phyloP scores from a whole-genome alignment of 176 grass and related monocot species.

The Microstegium vimineum region DNA sequence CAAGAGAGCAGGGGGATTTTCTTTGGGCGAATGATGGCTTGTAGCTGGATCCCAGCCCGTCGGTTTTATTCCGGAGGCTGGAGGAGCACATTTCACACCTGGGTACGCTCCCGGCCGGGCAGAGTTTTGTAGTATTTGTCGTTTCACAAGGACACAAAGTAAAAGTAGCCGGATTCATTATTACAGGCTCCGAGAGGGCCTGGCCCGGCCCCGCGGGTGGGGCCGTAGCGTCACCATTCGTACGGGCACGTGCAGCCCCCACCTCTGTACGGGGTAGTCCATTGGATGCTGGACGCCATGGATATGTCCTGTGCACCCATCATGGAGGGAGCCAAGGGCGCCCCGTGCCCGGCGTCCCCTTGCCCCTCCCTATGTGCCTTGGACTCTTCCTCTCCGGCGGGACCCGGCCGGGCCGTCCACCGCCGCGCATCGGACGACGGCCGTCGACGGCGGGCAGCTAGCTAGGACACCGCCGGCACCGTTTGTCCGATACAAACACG shows the following conservation, averaged over 20 bases:
- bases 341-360: not conserved
- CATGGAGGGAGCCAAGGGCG: not conserved
- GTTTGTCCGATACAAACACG: slow-evolving; percentile 22
- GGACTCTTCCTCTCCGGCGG: not conserved
- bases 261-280: slow-evolving; percentile 15
- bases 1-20: not conserved
- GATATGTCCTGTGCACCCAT: slow-evolving; percentile 24
- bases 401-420: not conserved
- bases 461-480: not conserved
- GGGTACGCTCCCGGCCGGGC: not conserved
- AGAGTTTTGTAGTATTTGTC: slow-evolving; percentile 27
- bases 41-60: not conserved
- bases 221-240: slow-evolving; percentile 31
- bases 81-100: not conserved
- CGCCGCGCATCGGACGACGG: not conserved
- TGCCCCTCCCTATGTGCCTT: not conserved
- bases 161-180: slow-evolving; percentile 6
- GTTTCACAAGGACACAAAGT: slow-evolving; percentile 31
- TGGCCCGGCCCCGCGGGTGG: not conserved
- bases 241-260: slow-evolving; percentile 22
- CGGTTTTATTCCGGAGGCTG: not conserved
- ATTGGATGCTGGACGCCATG: slow-evolving; percentile 31
- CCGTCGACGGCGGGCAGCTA: not conserved
- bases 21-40: not conserved
- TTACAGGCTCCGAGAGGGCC: not conserved